phyloP scores from a whole-genome alignment of 768 basidiomycete species.

The Mycena sanguinolenta region DNA sequence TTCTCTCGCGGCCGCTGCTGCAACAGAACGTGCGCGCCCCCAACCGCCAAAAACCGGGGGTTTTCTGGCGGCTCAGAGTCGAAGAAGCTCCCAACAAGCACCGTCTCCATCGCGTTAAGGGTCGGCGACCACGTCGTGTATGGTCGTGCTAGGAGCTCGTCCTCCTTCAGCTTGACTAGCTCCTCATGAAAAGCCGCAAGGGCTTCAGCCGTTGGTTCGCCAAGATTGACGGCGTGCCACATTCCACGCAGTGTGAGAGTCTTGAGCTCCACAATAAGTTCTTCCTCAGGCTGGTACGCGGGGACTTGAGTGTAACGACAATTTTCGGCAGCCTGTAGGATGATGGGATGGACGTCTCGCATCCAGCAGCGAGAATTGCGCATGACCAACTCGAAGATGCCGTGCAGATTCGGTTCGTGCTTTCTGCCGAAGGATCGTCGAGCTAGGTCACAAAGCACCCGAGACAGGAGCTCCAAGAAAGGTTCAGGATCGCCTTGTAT shows the following conservation, averaged over 20 bases:
- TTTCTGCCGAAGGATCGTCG: not conserved
- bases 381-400: constrained; percentile 28
- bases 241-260: constrained; percentile 18
- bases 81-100: constrained; percentile 21
- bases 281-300: not conserved
- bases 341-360: not conserved
- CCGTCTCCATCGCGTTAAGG: constrained; percentile 16
- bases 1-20: not conserved
- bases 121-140: constrained; percentile 16
- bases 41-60: constrained; percentile 19
- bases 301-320: not conserved
- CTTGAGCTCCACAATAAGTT: not conserved
- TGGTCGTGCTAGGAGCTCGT: constrained; percentile 12
- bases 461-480: not conserved
- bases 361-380: not conserved
- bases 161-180: constrained; percentile 19
- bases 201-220: constrained; percentile 13
- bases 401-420: constrained; percentile 18
- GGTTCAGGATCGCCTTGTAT: not conserved
- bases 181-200: constrained; percentile 18
- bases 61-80: not conserved
- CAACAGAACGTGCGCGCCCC: constrained; percentile 26
- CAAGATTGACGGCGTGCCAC: constrained; percentile 17
- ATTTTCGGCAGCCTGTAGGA: not conserved
- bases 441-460: constrained; percentile 10